phyloP scores from a whole-genome alignment of 2,329 filamentous ascomycete genomes.

The Ophiostoma angusticollis region DNA sequence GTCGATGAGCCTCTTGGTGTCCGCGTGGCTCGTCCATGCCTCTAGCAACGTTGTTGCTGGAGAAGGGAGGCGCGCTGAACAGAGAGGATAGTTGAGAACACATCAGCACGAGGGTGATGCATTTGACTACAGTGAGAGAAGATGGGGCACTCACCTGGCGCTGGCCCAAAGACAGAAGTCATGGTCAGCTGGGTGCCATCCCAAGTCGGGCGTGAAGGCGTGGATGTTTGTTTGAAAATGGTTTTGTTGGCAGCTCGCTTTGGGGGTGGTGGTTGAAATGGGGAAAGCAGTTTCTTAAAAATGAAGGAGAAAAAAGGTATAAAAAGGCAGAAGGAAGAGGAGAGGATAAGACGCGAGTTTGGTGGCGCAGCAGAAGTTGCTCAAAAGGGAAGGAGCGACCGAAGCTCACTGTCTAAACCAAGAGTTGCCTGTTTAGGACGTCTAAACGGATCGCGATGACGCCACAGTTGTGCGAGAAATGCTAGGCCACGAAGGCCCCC shows the following conservation, averaged over 20 bases:
- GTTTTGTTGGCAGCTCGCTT: too few species aligned
- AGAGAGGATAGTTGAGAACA: neutral
- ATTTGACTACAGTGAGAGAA: neutral
- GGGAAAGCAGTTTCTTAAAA: too few species aligned
- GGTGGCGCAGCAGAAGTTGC: neutral
- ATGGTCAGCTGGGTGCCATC: too few species aligned
- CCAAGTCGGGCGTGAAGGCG: too few species aligned
- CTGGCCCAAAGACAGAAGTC: too few species aligned
- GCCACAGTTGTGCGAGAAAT: too few species aligned
- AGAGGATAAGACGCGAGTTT: neutral
- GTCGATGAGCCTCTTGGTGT: constrained; percentile 6
- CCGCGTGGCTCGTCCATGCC: constrained; percentile 10
- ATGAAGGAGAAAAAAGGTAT: too few species aligned
- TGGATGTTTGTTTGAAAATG: too few species aligned
- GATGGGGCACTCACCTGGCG: too few species aligned
- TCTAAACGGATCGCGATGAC: too few species aligned
- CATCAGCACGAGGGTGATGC: neutral
- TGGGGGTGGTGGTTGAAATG: too few species aligned
- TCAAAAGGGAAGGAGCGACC: constrained; percentile 2
- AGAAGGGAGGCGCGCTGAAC: constrained; percentile 9
- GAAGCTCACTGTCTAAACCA: neutral
- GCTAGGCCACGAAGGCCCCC: neutral
- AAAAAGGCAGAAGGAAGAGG: neutral
- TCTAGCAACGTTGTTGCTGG: constrained; percentile 10
- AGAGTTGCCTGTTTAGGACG: neutral